Base-by-base conservation (phyloP, 2,329 filamentous ascomycete species). In the Penicillium paneum region DNA sequence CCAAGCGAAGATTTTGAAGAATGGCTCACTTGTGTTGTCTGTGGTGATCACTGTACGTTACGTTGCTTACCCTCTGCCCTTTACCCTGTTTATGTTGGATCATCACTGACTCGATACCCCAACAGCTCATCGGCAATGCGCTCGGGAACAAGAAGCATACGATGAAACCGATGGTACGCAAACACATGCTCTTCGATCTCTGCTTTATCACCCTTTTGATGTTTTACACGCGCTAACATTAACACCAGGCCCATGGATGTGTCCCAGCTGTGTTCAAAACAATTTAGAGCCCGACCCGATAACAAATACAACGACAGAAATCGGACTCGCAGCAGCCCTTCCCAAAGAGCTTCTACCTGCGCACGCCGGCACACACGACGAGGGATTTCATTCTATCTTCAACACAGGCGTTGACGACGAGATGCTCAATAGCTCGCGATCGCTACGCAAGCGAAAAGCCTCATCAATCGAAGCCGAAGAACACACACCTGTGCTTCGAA, bases 91-190 rank as follows among this genome's bases (percentile, higher is more conserved):
- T 52, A 55, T 58, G 52, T 65, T 57, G 59, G 54, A 59, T 52
- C 51, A 50, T 60, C 64, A 60, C 66, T 71, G 59, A 72, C 68
- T 78, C 77, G 74, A 78, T 74, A 72, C 70, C 67, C 74, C 72
- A 74, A 70, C 78, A 96, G 93, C 91, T 67, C 93, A 97, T 78
- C 86, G 88, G 72, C 88, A 94, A 81, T 97, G 93, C 76, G 92
- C 91, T 55, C 85, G 88, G 68, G 83, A 88, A 70, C 83, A 84
- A 70, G 83, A 83, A 55, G 83, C 83, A 60, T 76, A 89, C 65
- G 77, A 76, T 64, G 75, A 80, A 60, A 81, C 84, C 57, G 81
- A 86, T 71, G 83, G 89, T 91, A 81, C 49, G 58, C 49, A 17
- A 24, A 28, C 28, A 39, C 24, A 17, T 39, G 17, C 10, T 10